Evolutionary conservation across 2,329 filamentous ascomycete genomes (phyloP).

Genomic region (Spiromastix sp.): DNA sequence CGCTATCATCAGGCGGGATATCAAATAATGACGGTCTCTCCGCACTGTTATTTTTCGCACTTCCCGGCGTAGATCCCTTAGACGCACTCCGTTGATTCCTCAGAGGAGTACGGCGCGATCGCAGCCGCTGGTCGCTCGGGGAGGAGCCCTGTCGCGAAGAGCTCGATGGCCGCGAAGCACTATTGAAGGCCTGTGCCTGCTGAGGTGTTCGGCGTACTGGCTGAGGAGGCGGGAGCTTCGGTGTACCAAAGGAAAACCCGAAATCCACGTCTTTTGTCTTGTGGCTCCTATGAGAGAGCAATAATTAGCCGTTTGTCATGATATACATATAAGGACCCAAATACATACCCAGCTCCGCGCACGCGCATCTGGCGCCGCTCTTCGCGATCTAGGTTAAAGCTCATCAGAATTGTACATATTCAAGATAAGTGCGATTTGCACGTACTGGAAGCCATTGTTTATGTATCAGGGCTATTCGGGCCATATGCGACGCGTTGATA

Average conservation of each 20-base stretch:
- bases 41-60: constrained; percentile 22
- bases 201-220: constrained; percentile 11
- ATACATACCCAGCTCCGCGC: constrained; percentile 46
- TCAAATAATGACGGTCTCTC: constrained; percentile 26
- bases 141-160: constrained; percentile 7
- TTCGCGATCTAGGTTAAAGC: constrained; percentile 37
- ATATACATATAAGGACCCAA: too few relatives aligned
- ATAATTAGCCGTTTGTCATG: too few relatives aligned
- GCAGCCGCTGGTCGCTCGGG: constrained; percentile 8
- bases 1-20: constrained; percentile 22
- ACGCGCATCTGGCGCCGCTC: constrained; percentile 48
- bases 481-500: too few relatives aligned
- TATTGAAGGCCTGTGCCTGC: not conserved
- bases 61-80: constrained; percentile 20
- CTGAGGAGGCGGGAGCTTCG: constrained; percentile 16
- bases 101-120: constrained; percentile 12
- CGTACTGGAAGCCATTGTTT: constrained; percentile 30
- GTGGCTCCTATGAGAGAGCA: constrained; percentile 29
- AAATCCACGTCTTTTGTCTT: constrained; percentile 40
- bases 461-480: too few relatives aligned
- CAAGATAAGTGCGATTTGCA: constrained; percentile 8
- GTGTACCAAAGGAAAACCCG: constrained; percentile 38
- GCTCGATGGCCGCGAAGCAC: constrained; percentile 2
- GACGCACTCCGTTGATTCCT: constrained; percentile 10
- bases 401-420: constrained; percentile 3